Evolutionary conservation across 139 green algal genomes (phyloP).

Genomic region (Chlorella sp.): DNA sequence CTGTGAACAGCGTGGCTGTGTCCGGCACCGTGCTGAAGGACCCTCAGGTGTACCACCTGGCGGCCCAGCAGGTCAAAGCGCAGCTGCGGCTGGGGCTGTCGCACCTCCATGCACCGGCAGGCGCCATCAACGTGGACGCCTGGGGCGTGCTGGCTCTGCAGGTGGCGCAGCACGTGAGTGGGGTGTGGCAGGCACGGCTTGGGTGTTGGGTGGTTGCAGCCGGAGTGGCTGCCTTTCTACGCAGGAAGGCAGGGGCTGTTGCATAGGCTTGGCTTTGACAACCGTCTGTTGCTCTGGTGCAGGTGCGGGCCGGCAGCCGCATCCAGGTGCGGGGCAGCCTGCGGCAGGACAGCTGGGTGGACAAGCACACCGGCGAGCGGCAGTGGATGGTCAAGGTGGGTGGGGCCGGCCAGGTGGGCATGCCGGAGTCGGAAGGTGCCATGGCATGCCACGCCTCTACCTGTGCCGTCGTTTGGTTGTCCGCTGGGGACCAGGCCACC

Average conservation of each 20-base stretch:
- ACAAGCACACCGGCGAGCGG: neutral
- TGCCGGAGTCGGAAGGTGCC: neutral
- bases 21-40: neutral
- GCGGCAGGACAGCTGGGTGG: neutral
- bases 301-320: neutral
- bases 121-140: neutral
- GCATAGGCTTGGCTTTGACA: too few species aligned
- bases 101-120: neutral
- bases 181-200: too few species aligned
- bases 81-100: neutral
- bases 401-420: neutral
- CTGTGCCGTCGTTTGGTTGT: too few species aligned
- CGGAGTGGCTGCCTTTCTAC: too few species aligned
- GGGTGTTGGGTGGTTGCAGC: too few species aligned
- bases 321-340: conserved; percentile 2
- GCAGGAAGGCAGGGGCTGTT: too few species aligned
- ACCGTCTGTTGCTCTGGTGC: too few species aligned
- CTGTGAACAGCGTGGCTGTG: neutral
- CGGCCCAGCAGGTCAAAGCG: neutral
- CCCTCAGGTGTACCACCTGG: neutral
- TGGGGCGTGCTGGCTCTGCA: conserved; percentile 7
- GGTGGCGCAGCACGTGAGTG: conserved; percentile 7
- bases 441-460: neutral
- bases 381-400: neutral
- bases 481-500: neutral